Base-by-base conservation (phyloP, 768 basidiomycete genomes). In the Bullera alba region DNA sequence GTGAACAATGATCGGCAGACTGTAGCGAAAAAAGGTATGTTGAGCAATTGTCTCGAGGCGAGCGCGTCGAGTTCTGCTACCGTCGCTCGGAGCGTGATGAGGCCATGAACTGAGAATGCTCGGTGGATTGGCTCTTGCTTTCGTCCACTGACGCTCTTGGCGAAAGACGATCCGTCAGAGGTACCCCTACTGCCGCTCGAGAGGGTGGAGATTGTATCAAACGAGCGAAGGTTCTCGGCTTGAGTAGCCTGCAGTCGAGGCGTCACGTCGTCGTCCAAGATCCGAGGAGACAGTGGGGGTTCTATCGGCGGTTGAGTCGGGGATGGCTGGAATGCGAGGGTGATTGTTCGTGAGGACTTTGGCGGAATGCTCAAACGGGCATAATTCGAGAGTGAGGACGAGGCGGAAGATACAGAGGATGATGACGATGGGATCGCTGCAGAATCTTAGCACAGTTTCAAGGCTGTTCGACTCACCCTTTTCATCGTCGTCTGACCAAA, bases 1-100 rank as follows among this genome's bases (percentile, higher is more conserved):
- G 61, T 61, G 50, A 67, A 70, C 34, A 60, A 50, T 2, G 68
- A 70, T 46, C 58, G 56, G 39, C 68, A 70, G 46, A 64, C 63
- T 2, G 68, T 64, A 19, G 68, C 68, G 53, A 61, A 63, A 50
- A 70, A 61, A 12, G 64, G 60, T 12, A 70, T 37, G 16, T 35
- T 53, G 53, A 70, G n/a, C 19, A 49, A 44, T 29, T 67, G 62
- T 4, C 29, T 32, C 1, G 54, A 35, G 12, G 37, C 44, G 17
- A 48, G 23, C n/a, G 50, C 26, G 6, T 37, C 36, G 16, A 29
- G 16, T 6, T 34, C 28, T 10, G 21, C 26, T 7, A 26, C 4
- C 12, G 28, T 26, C 3, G 65, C 65, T 15, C 56, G 57, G 23
- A 67, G 57, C 25, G 54, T 37, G 45, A 67, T 64, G 0, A 57